These are phyloP conservation scores for Fusarium poae DNA, from an alignment of 2,329 filamentous ascomycete species.

Conservation along the genomic window DNA sequence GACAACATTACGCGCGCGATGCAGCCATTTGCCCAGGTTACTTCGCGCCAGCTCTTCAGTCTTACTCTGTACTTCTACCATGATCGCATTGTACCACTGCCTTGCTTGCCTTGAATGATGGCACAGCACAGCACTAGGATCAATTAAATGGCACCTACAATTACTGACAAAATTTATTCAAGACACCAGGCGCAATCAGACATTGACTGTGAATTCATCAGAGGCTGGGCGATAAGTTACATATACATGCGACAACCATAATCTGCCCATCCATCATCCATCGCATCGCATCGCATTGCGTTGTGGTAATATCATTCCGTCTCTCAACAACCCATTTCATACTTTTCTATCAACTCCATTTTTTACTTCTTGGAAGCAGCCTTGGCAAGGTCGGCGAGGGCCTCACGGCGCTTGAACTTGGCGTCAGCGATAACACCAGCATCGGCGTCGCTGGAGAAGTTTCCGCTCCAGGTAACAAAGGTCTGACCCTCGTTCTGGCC, in stretches of 20 bases:
- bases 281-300: conserved; percentile 8
- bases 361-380: conserved; percentile 54
- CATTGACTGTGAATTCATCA: conserved; percentile 5
- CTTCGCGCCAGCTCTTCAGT: background rate
- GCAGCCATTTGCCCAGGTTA: no score
- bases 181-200: background rate
- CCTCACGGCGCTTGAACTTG: conserved; percentile 81
- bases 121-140: no score
- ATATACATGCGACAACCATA: conserved; percentile 7
- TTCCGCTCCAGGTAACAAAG: conserved; percentile 76
- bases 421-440: conserved; percentile 79
- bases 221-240: conserved; percentile 4
- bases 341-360: background rate
- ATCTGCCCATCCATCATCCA: conserved; percentile 12
- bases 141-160: background rate
- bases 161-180: background rate
- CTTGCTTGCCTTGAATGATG: background rate
- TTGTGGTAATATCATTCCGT: conserved; percentile 6
- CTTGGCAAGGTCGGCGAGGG: conserved; percentile 73
- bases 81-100: background rate
- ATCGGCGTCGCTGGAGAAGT: conserved; percentile 78
- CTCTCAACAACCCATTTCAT: background rate
- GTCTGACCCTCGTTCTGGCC: conserved; percentile 74
- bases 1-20: background rate
- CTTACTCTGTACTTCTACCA: background rate